Evolutionary conservation across 805 yeast species (phyloP).

Genomic region (Yamadazyma takamatsuzukensis): DNA sequence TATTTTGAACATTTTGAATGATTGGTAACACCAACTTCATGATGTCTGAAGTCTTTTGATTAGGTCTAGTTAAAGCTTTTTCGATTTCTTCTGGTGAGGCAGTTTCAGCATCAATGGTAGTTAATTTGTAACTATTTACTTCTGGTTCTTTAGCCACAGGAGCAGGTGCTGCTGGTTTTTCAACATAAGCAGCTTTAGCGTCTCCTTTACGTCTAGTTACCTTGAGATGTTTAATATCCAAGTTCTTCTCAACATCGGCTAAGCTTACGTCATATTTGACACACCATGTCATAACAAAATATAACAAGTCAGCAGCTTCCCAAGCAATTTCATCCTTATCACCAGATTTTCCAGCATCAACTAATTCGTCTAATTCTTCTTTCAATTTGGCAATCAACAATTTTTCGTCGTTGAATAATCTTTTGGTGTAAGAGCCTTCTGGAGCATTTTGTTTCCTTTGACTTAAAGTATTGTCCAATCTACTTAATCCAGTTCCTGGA

Average conservation of each 20-base stretch:
- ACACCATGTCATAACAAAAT: slow-evolving; percentile 53
- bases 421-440: slow-evolving; percentile 88
- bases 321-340: slow-evolving; percentile 51
- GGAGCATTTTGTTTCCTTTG: slow-evolving; percentile 71
- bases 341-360: slow-evolving; percentile 60
- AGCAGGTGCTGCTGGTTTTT: slow-evolving; percentile 15
- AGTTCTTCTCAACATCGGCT: slow-evolving; percentile 77
- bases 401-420: slow-evolving; percentile 75
- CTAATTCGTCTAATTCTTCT: slow-evolving; percentile 95
- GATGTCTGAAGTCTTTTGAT: slow-evolving; percentile 87
- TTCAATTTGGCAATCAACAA: slow-evolving; percentile 81
- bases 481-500: slow-evolving; percentile 57
- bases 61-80: slow-evolving; percentile 83
- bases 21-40: slow-evolving; percentile 92
- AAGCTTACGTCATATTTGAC: slow-evolving; percentile 72
- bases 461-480: slow-evolving; percentile 62
- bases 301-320: slow-evolving; percentile 92
- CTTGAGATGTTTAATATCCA: slow-evolving; percentile 79
- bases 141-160: slow-evolving; percentile 16
- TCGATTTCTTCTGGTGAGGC: slow-evolving; percentile 42
- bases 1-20: slow-evolving; percentile 65
- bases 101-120: slow-evolving; percentile 42
- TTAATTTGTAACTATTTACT: slow-evolving; percentile 42
- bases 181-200: slow-evolving; percentile 78
- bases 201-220: slow-evolving; percentile 94